Conservation (phyloP, 306 rosid genomes). For the Abrus precatorius region DNA sequence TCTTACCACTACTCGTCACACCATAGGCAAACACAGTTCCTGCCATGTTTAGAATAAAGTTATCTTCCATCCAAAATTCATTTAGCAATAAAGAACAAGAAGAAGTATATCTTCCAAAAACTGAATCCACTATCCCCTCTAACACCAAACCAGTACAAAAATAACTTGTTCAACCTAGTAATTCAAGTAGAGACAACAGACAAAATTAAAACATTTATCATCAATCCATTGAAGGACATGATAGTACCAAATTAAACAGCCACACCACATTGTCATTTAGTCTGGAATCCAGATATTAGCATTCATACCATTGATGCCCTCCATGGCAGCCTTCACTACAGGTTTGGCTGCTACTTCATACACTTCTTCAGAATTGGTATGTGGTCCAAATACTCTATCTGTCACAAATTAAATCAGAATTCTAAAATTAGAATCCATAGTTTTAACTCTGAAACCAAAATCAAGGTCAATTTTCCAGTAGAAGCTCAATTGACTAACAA, state of each 20-base stretch:
- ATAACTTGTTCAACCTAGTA: conserved; percentile 14
- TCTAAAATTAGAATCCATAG: conserved; percentile 44
- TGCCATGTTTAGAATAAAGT: conserved; percentile 56
- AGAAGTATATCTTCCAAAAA: conserved; percentile 32
- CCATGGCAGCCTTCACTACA: conserved; percentile 98
- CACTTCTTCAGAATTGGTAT: conserved; percentile 82
- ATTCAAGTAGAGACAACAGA: conserved; percentile 24
- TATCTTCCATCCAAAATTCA: conserved; percentile 7
- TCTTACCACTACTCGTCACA: conserved; percentile 99
- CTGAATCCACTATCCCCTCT: conserved; percentile 35
- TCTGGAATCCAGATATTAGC: conserved; percentile 19
- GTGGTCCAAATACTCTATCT: conserved; percentile 97
- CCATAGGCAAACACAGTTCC: conserved; percentile 99
- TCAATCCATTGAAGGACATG: conserved; percentile 23
- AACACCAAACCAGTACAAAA: conserved; percentile 14
- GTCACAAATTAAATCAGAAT: conserved; percentile 56
- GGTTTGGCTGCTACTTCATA: conserved; percentile 98
- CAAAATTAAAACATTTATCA: background rate
- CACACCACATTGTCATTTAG: conserved; percentile 13
- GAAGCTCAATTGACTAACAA: conserved; percentile 19
- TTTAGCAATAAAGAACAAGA: conserved; percentile 10
- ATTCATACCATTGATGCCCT: conserved; percentile 90
- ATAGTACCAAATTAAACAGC: conserved; percentile 25
- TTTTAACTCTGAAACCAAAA: conserved; percentile 37
- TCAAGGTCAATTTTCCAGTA: conserved; percentile 17